A percentile compares a stretch with the other conserved stretches of the same genome.
phyloP scores from a whole-genome alignment of 768 basidiomycete species.

The Lentinula sp. region DNA sequence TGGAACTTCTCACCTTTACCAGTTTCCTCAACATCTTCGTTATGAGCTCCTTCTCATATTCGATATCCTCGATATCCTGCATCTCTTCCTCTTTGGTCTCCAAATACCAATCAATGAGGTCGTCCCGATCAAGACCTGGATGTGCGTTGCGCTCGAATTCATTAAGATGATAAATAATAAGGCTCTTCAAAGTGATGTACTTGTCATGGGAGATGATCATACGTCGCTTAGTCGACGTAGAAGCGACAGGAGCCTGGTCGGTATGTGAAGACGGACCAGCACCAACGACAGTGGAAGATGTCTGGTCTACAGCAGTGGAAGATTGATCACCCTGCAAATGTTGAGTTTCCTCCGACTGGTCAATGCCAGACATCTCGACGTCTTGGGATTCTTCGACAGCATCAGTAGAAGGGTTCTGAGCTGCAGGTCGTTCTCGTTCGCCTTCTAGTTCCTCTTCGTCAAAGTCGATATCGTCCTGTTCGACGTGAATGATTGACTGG shows the following conservation, averaged over 20 bases:
- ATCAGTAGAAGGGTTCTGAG: conserved; percentile 23
- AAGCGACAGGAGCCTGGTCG: conserved; percentile 28
- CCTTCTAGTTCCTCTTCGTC: conserved; percentile 82
- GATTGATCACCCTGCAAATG: conserved; percentile 40
- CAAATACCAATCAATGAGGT: conserved; percentile 95
- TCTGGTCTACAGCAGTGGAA: conserved; percentile 23
- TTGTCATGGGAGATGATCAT: conserved; percentile 96
- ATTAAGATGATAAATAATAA: conserved; percentile 79
- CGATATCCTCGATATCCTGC: conserved; percentile 78
- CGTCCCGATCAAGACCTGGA: conserved; percentile 78
- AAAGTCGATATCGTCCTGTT: conserved; percentile 97
- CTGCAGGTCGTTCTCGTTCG: conserved; percentile 35
- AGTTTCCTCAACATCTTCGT: conserved; percentile 85
- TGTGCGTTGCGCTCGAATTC: conserved; percentile 72
- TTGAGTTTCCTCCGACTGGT: conserved; percentile 49
- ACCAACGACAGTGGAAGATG: conserved; percentile 21
- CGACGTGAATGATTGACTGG: conserved; percentile 98
- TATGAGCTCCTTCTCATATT: conserved; percentile 87
- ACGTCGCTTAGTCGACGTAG: conserved; percentile 53
- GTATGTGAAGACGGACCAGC: conserved; percentile 27
- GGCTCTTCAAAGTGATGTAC: conserved; percentile 83
- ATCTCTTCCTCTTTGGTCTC: conserved; percentile 84
- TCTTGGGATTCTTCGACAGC: conserved; percentile 48
- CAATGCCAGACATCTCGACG: conserved; percentile 50
- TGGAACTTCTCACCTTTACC: conserved; percentile 63